Percentiles rank a stretch among this genome's conserved stretches.
phyloP scores from a whole-genome alignment of 768 basidiomycete species.

The Macrocybe gigantea region DNA sequence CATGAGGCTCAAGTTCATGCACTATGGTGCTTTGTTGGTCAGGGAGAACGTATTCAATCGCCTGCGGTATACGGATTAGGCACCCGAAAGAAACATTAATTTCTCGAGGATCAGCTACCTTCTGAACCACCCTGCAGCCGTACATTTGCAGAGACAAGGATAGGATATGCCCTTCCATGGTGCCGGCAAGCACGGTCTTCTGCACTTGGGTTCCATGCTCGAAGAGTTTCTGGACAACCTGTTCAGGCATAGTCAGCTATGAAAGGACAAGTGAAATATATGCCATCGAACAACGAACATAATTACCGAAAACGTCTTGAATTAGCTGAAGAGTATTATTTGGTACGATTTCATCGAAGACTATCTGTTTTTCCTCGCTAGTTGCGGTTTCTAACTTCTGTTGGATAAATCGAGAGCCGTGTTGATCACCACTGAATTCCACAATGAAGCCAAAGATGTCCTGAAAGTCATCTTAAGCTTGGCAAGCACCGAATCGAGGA shows the following conservation, averaged over 20 bases:
- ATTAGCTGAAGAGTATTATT: conserved; percentile 69
- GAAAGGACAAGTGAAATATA: background rate
- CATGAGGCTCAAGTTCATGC: conserved; percentile 70
- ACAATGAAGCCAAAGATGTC: conserved; percentile 82
- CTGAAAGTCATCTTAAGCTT: conserved; percentile 31
- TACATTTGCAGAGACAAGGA: conserved; percentile 86
- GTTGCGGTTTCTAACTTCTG: conserved; percentile 73
- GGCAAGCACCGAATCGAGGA: background rate
- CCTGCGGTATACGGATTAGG: conserved; percentile 37
- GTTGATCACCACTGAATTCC: conserved; percentile 92
- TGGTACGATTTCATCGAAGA: conserved; percentile 88
- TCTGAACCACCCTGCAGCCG: conserved; percentile 93
- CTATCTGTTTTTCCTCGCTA: conserved; percentile 69
- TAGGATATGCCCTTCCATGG: conserved; percentile 76
- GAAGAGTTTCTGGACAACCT: conserved; percentile 94
- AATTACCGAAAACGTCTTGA: conserved; percentile 95
- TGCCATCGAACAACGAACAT: conserved; percentile 43
- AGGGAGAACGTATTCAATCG: conserved; percentile 73
- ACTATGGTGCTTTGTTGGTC: conserved; percentile 78
- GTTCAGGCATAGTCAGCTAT: conserved; percentile 2
- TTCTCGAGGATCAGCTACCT: conserved; percentile 38
- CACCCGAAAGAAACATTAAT: background rate
- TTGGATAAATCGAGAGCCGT: conserved; percentile 98
- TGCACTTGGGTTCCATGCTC: conserved; percentile 80
- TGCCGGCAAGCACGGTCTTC: conserved; percentile 57